Conservation (phyloP, 2,329 filamentous ascomycete genomes). For the Epichloe amarillans region DNA sequence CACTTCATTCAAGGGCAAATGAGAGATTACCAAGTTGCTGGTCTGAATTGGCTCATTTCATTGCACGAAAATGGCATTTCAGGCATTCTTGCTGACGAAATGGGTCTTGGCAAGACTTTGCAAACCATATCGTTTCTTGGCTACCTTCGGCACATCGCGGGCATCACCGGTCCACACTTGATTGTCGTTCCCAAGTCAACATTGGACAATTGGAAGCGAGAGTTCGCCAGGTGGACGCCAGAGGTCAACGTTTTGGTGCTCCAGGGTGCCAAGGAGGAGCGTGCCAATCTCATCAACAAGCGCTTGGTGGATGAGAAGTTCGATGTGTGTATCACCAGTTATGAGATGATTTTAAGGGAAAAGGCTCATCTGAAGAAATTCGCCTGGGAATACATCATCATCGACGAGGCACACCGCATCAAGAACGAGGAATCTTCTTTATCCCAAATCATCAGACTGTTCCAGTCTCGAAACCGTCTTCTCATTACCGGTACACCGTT, state of each 20-base stretch:
- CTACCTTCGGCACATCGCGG: constrained; percentile 82
- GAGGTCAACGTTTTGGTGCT: constrained; percentile 90
- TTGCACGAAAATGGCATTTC: constrained; percentile 98
- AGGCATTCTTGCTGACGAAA: constrained; percentile 93
- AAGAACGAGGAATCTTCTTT: constrained; percentile 98
- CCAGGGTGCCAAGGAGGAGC: constrained; percentile 90
- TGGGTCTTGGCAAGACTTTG: constrained; percentile 94
- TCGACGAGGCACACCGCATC: constrained; percentile 95
- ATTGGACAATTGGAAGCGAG: constrained; percentile 94
- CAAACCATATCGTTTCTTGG: constrained; percentile 96
- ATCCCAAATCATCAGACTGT: constrained; percentile 89
- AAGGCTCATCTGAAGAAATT: constrained; percentile 94
- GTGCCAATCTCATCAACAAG: constrained; percentile 75
- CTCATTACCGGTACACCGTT: constrained; percentile 93
- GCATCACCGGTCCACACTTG: constrained; percentile 80
- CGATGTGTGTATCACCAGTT: constrained; percentile 95
- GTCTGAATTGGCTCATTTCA: constrained; percentile 94
- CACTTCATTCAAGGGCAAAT: constrained; percentile 78
- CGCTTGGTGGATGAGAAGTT: constrained; percentile 90
- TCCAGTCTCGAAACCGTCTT: constrained; percentile 87
- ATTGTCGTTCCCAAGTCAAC: constrained; percentile 93
- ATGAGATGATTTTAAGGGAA: constrained; percentile 98
- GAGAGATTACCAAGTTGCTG: constrained; percentile 93
- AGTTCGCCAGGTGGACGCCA: constrained; percentile 88
- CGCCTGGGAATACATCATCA: constrained; percentile 99